A percentile compares a stretch with the other conserved stretches of the same genome.
Evolutionary conservation across 73 alveolate genomes (phyloP).

Genomic region (Symbiodinium pilosum): DNA sequence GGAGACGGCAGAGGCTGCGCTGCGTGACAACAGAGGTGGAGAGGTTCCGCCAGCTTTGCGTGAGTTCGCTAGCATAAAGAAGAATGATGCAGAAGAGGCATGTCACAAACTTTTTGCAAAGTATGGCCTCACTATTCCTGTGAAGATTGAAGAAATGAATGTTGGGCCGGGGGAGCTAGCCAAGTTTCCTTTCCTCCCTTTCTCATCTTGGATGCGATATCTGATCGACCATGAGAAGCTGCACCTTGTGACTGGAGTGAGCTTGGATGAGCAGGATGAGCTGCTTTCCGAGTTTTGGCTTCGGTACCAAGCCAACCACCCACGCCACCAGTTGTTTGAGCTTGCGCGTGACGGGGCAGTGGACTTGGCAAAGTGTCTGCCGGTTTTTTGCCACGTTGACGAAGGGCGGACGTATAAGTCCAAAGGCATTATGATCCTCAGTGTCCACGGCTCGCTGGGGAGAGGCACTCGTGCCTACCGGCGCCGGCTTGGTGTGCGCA

Average conservation of each 20-base stretch:
- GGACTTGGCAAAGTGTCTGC: neutral
- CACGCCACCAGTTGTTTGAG: neutral
- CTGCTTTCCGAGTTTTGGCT: slow-evolving; percentile 19
- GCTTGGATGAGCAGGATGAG: neutral
- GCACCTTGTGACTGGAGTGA: neutral
- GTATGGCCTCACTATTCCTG: neutral
- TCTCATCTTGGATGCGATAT: neutral
- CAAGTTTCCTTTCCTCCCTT: neutral
- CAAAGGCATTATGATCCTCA: neutral
- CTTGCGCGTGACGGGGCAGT: neutral
- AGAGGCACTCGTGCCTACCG: neutral
- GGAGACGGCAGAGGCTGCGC: slow-evolving; percentile 2
- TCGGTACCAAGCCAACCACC: neutral
- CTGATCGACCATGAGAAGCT: neutral
- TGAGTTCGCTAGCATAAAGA: neutral
- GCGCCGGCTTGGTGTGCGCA: neutral
- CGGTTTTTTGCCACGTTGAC: neutral
- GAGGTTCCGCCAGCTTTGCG: neutral
- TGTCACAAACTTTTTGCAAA: slow-evolving; percentile 5
- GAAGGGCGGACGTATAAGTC: slow-evolving; percentile 14
- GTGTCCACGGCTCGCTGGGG: neutral
- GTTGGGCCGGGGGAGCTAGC: neutral
- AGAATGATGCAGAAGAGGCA: neutral
- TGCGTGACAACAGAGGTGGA: neutral
- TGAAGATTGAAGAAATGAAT: neutral